Evolutionary conservation across 148 eudicot species (phyloP).

Genomic region (Chenopodium formosanum): DNA sequence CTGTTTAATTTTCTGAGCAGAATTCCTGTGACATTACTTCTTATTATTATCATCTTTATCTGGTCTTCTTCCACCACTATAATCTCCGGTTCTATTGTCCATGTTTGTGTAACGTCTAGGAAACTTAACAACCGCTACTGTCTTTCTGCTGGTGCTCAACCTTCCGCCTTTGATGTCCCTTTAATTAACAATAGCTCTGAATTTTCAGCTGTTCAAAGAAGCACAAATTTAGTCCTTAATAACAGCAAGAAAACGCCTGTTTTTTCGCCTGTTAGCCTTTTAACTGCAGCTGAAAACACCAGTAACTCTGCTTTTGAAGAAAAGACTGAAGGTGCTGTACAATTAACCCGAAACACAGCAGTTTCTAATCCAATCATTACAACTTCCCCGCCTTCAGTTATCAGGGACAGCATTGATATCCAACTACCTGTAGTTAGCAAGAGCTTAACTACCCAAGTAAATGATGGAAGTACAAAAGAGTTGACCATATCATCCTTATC

Average conservation of each 20-base stretch:
- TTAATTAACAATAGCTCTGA: conserved; percentile 17
- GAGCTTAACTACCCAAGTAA: neutral
- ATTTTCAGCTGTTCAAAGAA: conserved; percentile 3
- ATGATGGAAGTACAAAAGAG: neutral
- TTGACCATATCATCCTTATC: neutral
- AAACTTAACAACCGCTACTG: conserved; percentile 67
- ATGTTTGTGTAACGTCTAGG: conserved; percentile 62
- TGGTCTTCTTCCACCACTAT: conserved; percentile 68
- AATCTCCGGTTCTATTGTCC: conserved; percentile 58
- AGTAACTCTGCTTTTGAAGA: neutral
- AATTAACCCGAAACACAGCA: neutral
- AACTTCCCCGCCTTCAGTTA: neutral
- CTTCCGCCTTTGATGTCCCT: conserved; percentile 31
- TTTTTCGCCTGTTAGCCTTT: neutral
- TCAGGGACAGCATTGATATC: neutral
- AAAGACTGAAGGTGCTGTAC: neutral
- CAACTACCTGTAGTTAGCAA: neutral
- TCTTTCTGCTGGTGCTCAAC: conserved; percentile 58
- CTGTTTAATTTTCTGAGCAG: conserved; percentile 27
- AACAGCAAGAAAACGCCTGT: neutral
- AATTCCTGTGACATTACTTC: conserved; percentile 37
- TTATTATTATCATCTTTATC: conserved; percentile 50
- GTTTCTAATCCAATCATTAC: neutral
- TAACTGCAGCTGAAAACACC: neutral
- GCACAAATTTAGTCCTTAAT: neutral